phyloP scores from a whole-genome alignment of 2,329 filamentous ascomycete genomes.

The Xylaria sp. region DNA sequence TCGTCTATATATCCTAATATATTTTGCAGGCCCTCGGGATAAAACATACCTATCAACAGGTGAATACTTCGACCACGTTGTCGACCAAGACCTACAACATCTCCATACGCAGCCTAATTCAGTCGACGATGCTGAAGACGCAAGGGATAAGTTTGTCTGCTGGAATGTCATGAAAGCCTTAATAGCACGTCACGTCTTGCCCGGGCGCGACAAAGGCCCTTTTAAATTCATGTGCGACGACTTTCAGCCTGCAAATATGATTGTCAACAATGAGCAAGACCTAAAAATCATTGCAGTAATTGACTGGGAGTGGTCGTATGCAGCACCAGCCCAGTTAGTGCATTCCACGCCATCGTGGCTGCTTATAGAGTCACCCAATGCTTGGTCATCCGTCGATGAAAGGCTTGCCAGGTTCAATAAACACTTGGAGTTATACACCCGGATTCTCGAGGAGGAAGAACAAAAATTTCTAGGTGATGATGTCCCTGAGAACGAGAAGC shows the following conservation, averaged over 20 bases:
- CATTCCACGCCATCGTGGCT: constrained; percentile 9
- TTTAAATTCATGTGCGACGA: constrained; percentile 18
- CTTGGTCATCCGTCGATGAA: constrained; percentile 9
- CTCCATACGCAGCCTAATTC: constrained; percentile 11
- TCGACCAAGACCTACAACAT: constrained; percentile 9
- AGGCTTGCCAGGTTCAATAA: constrained; percentile 10
- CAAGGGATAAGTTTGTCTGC: constrained; percentile 17
- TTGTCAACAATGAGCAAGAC: constrained; percentile 15
- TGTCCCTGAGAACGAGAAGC: constrained; percentile 9
- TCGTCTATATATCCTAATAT: neutral
- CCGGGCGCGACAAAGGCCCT: constrained; percentile 1
- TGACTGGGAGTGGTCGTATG: constrained; percentile 19
- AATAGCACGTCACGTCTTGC: constrained; percentile 13
- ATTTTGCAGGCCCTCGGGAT: neutral
- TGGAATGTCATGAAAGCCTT: constrained; percentile 18
- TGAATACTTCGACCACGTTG: constrained; percentile 16
- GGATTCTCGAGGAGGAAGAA: constrained; percentile 12
- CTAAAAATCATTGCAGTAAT: constrained; percentile 11
- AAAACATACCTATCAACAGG: constrained; percentile 14
- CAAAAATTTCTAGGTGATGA: neutral
- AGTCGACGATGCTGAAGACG: constrained; percentile 14
- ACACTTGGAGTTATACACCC: constrained; percentile 6
- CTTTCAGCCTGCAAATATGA: constrained; percentile 16
- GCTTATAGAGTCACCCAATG: constrained; percentile 11
- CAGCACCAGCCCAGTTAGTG: constrained; percentile 5